Evolutionary conservation across 169 alveolate genomes (phyloP), one percentile per base, ranked within the genome.

Genomic region (Cryptosporidium meleagridis): DNA sequence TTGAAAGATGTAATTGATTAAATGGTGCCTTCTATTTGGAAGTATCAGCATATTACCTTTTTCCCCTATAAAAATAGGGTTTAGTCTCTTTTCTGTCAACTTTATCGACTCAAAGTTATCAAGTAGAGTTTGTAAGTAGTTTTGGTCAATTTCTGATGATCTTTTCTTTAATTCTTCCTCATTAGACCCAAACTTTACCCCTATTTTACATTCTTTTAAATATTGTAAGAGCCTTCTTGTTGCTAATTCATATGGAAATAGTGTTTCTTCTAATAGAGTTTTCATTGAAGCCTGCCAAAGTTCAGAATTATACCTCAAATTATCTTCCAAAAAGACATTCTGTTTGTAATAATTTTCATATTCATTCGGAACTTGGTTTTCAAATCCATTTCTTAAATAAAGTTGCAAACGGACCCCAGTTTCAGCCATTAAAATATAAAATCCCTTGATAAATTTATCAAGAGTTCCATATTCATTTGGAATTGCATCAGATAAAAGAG

Each of bases 21-120:
- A 18, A 37, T 73, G 71, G 58, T 73, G 52, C n/a, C 71, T 73
- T 59, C 71, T 73, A 58, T 73, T 73, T 4, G 86, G 86, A n/a
- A 53, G 53, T 12, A 73, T 18, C 16, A 73, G 23, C 58, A 55
- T 53, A 58, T 58, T 73, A 23, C 86, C 86, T 55, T 52, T 53
- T 55, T 73, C 71, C n/a, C 71, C 86, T 26, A 73, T 35, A 73
- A 73, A 73, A 14, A 73, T 53, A 2, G 52, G 71, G 45, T 73
- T 73, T 14, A 73, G 21, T 55, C 35, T 59, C 18, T 39, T 31
- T 55, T 73, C 86, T 12, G 86, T 73, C 59, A 73, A 58, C 16
- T 58, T 73, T 26, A 53, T 33, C 18, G 44, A 39, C 23, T 73
- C 86, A n/a, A 53, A 53, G 2, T 73, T 73, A 55, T 73, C 61